phyloP scores from a whole-genome alignment of 2,329 filamentous ascomycete species.

The Colletotrichum kahawae region DNA sequence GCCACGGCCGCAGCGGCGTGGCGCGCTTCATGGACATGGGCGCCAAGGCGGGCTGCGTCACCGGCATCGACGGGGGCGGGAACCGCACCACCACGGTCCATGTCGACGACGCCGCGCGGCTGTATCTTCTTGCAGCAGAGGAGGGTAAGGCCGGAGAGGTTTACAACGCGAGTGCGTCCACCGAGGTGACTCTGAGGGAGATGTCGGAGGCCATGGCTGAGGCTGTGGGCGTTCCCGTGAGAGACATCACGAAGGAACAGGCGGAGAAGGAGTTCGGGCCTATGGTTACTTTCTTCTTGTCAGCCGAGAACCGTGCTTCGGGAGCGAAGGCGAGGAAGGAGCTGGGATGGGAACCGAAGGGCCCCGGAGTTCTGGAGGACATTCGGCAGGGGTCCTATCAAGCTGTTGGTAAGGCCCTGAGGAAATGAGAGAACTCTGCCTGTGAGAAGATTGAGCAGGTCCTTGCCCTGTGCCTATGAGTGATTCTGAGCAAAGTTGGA shows the following conservation, averaged over 20 bases:
- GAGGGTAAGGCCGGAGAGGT: constrained; percentile 33
- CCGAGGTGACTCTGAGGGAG: constrained; percentile 33
- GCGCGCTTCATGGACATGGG: background rate
- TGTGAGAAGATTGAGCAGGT: background rate
- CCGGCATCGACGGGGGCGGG: background rate
- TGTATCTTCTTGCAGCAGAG: background rate
- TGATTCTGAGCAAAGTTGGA: background rate
- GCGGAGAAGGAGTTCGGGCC: constrained; percentile 25
- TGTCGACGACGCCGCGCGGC: background rate
- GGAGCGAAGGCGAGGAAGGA: constrained; percentile 38
- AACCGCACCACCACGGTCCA: background rate
- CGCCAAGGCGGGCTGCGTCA: background rate
- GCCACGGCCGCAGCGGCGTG: background rate
- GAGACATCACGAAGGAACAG: constrained; percentile 29
- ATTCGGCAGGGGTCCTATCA: constrained; percentile 29
- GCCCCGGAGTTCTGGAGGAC: constrained; percentile 39
- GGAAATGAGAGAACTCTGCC: background rate
- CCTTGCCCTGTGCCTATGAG: background rate
- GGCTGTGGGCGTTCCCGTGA: constrained; percentile 26
- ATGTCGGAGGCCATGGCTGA: constrained; percentile 29
- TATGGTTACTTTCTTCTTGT: constrained; percentile 39
- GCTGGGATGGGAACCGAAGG: constrained; percentile 42
- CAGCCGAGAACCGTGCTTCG: constrained; percentile 35
- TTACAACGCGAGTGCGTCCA: constrained; percentile 38
- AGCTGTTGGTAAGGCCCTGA: constrained; percentile 19